These are phyloP conservation scores for Chionographis japonica DNA, from an alignment of 106 monocot species.

Conservation along the genomic window DNA sequence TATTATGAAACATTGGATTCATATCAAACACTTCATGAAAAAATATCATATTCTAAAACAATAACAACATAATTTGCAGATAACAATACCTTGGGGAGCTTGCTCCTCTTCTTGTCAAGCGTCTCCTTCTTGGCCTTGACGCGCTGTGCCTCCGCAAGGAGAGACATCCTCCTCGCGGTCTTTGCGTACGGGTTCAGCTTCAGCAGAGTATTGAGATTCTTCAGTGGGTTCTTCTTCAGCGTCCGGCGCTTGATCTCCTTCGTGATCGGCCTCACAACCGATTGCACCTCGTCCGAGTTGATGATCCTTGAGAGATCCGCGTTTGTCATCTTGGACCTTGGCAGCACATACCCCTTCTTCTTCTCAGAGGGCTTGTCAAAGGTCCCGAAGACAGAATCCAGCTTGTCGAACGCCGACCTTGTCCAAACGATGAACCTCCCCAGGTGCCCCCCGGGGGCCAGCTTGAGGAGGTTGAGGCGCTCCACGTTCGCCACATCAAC, in stretches of 20 bases:
- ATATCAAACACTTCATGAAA: too few species aligned
- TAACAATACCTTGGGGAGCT: slow-evolving; percentile 36
- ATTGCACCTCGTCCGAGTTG: slow-evolving; percentile 78
- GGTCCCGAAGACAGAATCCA: slow-evolving; percentile 69
- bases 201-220: slow-evolving; percentile 59
- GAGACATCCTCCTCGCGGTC: slow-evolving; percentile 56
- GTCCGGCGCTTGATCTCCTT: slow-evolving; percentile 52
- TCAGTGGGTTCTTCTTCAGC: slow-evolving; percentile 77
- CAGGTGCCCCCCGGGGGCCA: slow-evolving; percentile 74
- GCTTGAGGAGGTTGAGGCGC: slow-evolving; percentile 71
- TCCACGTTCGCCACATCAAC: slow-evolving; percentile 78
- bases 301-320: slow-evolving; percentile 72
- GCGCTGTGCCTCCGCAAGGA: slow-evolving; percentile 52
- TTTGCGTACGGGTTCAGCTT: slow-evolving; percentile 67
- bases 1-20: too few species aligned
- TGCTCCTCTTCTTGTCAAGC: slow-evolving; percentile 59
- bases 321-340: slow-evolving; percentile 78
- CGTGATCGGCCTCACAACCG: slow-evolving; percentile 67
- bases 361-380: slow-evolving; percentile 64
- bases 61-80: too few species aligned
- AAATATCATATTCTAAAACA: too few species aligned
- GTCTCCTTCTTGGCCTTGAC: slow-evolving; percentile 69
- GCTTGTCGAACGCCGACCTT: slow-evolving; percentile 82
- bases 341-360: slow-evolving; percentile 76
- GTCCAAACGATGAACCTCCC: slow-evolving; percentile 84